A percentile compares a stretch with the other conserved stretches of the same genome.
phyloP scores from a whole-genome alignment of 2,329 filamentous ascomycete genomes.

The Aureobasidium zeae region DNA sequence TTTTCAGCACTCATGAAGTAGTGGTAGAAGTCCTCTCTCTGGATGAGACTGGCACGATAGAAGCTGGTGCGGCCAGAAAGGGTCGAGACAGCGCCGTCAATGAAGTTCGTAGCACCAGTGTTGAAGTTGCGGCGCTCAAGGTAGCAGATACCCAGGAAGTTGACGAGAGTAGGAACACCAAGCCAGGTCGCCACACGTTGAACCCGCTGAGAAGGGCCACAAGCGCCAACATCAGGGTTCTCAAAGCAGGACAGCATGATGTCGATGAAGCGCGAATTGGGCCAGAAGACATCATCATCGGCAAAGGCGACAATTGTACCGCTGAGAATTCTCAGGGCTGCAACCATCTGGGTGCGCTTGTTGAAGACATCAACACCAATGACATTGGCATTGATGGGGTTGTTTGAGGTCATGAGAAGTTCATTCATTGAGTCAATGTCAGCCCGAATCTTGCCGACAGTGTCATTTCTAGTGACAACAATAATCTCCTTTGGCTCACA shows the following conservation, averaged over 20 bases:
- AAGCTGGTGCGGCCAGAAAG: slow-evolving; percentile 48
- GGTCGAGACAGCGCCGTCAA: slow-evolving; percentile 52
- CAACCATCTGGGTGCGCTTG: slow-evolving; percentile 29
- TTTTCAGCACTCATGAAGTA: slow-evolving; percentile 43
- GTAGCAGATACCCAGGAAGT: slow-evolving; percentile 51
- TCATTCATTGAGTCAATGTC: slow-evolving; percentile 11
- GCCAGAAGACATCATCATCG: slow-evolving; percentile 32
- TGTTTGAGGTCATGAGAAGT: slow-evolving; percentile 13
- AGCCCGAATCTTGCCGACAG: slow-evolving; percentile 19
- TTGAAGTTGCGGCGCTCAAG: slow-evolving; percentile 56
- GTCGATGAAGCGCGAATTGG: slow-evolving; percentile 22
- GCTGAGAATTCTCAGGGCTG: slow-evolving; percentile 23
- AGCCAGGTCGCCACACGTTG: slow-evolving; percentile 30
- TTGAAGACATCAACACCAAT: slow-evolving; percentile 28
- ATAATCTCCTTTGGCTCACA: slow-evolving; percentile 23
- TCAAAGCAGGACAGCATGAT: slow-evolving; percentile 33
- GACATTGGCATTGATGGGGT: too few species aligned
- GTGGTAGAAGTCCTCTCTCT: slow-evolving; percentile 34
- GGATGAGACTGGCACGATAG: slow-evolving; percentile 44
- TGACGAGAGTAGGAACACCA: slow-evolving; percentile 31
- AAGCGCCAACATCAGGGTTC: slow-evolving; percentile 42
- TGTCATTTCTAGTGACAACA: slow-evolving; percentile 24
- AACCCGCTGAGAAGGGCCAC: slow-evolving; percentile 49
- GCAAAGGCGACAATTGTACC: slow-evolving; percentile 27
- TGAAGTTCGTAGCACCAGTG: slow-evolving; percentile 44